Conservation (phyloP, 257 asterid genomes). For the Nicotiana obtusifolia region DNA sequence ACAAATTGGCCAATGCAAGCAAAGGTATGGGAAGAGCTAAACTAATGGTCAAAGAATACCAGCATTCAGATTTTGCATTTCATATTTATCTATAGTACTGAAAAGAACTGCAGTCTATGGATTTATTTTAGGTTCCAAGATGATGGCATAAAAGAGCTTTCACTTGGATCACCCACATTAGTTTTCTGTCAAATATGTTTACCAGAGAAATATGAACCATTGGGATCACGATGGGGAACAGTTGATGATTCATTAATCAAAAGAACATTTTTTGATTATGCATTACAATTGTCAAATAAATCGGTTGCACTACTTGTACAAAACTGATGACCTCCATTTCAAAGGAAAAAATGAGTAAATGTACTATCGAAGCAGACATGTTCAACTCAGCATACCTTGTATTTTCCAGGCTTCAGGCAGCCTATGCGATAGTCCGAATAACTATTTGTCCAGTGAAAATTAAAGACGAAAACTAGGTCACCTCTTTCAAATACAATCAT, state of each 20-base stretch:
- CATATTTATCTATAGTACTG: not conserved
- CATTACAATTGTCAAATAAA: not conserved
- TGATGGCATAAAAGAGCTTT: not conserved
- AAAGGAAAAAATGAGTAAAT: not conserved
- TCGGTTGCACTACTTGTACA: not conserved
- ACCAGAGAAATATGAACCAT: not conserved
- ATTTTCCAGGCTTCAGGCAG: conserved; percentile 88
- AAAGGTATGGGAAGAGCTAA: not conserved
- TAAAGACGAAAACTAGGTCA: conserved; percentile 77
- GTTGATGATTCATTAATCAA: not conserved
- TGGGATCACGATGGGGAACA: not conserved
- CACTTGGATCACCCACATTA: not conserved
- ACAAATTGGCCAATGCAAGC: not conserved
- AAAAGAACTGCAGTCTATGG: not conserved
- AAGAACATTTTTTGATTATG: not conserved
- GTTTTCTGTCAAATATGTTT: not conserved
- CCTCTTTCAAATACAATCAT: conserved; percentile 76
- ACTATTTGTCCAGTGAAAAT: conserved; percentile 82
- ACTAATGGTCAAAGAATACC: not conserved
- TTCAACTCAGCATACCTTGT: conserved; percentile 49
- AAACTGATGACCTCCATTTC: not conserved
- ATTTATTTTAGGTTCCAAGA: not conserved
- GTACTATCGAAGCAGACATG: not conserved
- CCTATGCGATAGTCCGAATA: conserved; percentile 81
- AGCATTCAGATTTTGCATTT: not conserved